phyloP scores from a whole-genome alignment of 2,329 filamentous ascomycete genomes.

The Didymellaceae sp. region DNA sequence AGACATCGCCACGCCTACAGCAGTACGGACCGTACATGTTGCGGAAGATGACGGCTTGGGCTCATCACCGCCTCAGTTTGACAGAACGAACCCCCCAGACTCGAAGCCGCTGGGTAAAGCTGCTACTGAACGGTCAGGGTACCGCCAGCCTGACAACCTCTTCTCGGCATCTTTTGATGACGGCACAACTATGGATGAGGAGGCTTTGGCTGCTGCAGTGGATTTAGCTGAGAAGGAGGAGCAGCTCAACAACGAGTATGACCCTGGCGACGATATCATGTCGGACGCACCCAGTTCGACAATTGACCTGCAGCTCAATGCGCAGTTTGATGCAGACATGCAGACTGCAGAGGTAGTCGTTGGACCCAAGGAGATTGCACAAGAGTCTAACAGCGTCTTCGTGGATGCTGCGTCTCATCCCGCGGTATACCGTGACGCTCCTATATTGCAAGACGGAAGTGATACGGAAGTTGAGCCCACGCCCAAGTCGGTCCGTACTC shows the following conservation, averaged over 20 bases:
- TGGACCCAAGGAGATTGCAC: conserved; percentile 9
- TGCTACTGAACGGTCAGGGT: conserved; percentile 27
- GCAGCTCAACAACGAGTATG: conserved; percentile 3
- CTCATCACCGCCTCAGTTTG: conserved; percentile 46
- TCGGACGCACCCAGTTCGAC: conserved; percentile 40
- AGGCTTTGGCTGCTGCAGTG: conserved; percentile 26
- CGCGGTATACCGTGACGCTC: not conserved
- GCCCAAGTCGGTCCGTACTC: conserved; percentile 10
- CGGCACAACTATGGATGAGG: conserved; percentile 43
- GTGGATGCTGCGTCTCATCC: conserved; percentile 35
- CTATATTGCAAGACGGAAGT: conserved; percentile 16
- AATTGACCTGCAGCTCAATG: conserved; percentile 43
- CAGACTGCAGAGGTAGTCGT: conserved; percentile 21
- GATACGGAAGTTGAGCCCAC: conserved; percentile 35
- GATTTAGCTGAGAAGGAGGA: conserved; percentile 7
- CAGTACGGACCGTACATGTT: conserved; percentile 31
- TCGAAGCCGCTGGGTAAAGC: conserved; percentile 2
- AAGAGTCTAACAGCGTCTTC: conserved; percentile 30
- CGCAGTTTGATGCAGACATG: conserved; percentile 46
- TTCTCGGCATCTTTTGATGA: conserved; percentile 39
- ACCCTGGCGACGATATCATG: conserved; percentile 19
- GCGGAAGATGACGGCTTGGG: conserved; percentile 36
- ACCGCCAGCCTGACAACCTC: conserved; percentile 21
- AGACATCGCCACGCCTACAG: conserved; percentile 37
- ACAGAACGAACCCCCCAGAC: conserved; percentile 14